Evolutionary conservation across 805 yeast genomes (phyloP), one percentile per base, ranked within the genome.

Genomic region (Zygotorulaspora sp.): DNA sequence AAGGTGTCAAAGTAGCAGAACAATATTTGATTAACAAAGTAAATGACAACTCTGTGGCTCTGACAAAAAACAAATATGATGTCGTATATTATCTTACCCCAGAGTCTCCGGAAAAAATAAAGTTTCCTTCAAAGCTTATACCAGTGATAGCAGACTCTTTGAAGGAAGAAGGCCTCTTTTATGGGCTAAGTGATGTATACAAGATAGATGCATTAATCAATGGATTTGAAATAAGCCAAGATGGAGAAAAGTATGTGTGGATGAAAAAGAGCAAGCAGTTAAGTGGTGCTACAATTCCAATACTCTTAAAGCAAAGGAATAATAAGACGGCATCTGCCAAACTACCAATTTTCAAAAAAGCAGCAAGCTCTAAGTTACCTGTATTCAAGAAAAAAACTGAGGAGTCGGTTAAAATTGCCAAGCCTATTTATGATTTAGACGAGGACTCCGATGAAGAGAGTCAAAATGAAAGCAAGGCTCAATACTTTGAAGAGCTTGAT

Each of bases 1-100:
- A 40, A 7, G 57, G 55, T 18, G 52, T 66, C 6, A 51, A 44
- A 17, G 43, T 55, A 2, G 49, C 66, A 9, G 63, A 66, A 24
- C 87, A 80, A 55, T 75, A 70, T 35, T 65, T 79, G 16, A 72
- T 79, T 27, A 80, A 77, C 53, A 65, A 82, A 42, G 70, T 80
- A 16, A 77, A 81, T 30, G 68, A 64, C 20, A 69, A 65, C 8
- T 64, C 65, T 15, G 73, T 72, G 3, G 58, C 52, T 18, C 53
- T 77, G 29, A 54, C 60, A 2, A 47, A 53, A 2, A 55, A 57
- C 4, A 42, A 60, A 11, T 79, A 61, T 56, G 69, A 70, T 36
- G 57, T 63, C 33, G 68, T 80, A 11, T 58, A 69, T 37, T 79
- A 79, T 45, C 52, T 78, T 29, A 79, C 82, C 32, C 85, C 85